phyloP scores from a whole-genome alignment of 495 filamentous ascomycete genomes.

The Achaetomiella virescens region DNA sequence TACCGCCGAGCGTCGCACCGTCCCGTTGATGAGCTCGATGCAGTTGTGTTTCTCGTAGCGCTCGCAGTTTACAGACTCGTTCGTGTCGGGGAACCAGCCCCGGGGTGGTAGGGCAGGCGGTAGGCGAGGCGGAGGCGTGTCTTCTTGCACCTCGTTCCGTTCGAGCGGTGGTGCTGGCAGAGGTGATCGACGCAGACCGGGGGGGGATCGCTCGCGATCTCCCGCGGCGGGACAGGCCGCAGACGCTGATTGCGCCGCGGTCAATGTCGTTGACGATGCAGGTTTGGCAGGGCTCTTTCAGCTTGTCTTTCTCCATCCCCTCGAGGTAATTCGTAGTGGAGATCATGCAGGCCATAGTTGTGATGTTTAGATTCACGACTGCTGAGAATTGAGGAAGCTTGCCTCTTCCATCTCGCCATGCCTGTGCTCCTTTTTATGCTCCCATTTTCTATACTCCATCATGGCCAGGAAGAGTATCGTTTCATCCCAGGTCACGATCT shows the following conservation, averaged over 20 bases:
- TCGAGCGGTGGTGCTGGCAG: constrained; percentile 10
- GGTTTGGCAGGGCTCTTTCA: not conserved
- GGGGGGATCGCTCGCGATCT: not conserved
- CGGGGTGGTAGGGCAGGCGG: not conserved
- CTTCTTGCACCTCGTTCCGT: not conserved
- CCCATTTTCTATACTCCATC: not conserved
- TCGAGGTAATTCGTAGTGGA: no score
- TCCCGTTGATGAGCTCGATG: not conserved
- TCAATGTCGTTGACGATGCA: constrained; percentile 13
- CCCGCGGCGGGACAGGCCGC: constrained; percentile 1
- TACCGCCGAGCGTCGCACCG: not conserved
- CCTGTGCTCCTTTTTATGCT: no score
- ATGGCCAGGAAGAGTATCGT: not conserved
- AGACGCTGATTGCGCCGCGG: not conserved
- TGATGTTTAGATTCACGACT: not conserved
- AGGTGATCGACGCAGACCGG: constrained; percentile 12
- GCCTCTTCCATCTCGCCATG: not conserved
- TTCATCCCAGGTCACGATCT: not conserved
- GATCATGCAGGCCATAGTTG: not conserved
- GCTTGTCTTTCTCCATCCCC: not conserved
- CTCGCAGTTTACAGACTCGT: not conserved
- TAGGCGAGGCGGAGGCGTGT: constrained; percentile 8
- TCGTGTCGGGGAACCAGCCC: not conserved
- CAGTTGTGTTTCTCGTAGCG: not conserved
- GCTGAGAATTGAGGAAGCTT: not conserved